Conservation (phyloP, 2,329 filamentous ascomycete genomes). For the Trichoderma atroviride region DNA sequence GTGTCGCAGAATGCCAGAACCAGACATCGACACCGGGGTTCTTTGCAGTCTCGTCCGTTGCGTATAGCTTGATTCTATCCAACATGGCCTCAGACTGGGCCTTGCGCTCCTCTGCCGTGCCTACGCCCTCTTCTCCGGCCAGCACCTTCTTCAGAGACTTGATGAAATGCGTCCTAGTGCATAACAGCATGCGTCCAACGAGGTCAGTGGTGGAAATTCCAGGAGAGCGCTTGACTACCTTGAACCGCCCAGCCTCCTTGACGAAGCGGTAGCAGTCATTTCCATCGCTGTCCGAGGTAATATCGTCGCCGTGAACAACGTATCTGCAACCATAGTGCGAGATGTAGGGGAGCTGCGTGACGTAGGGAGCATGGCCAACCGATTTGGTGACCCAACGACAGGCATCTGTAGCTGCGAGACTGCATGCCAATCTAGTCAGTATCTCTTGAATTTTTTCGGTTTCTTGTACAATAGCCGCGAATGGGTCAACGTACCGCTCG, state of each 20-base stretch:
- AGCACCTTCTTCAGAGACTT: conserved; percentile 72
- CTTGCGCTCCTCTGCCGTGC: conserved; percentile 67
- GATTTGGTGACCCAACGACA: conserved; percentile 92
- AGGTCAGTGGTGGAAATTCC: conserved; percentile 97
- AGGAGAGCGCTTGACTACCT: conserved; percentile 93
- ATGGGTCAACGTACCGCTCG: conserved; percentile 65
- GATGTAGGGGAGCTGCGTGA: conserved; percentile 92
- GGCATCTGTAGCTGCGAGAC: conserved; percentile 85
- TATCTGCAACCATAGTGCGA: conserved; percentile 93
- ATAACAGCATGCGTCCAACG: conserved; percentile 96
- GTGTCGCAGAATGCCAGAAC: conserved; percentile 70
- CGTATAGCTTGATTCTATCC: conserved; percentile 80
- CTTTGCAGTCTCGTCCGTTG: conserved; percentile 80
- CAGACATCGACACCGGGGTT: conserved; percentile 81
- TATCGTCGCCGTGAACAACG: conserved; percentile 95
- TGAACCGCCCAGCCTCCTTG: conserved; percentile 90
- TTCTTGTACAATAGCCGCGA: neutral
- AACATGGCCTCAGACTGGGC: conserved; percentile 68
- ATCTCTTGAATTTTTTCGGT: neutral
- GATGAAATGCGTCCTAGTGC: conserved; percentile 93
- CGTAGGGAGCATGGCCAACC: conserved; percentile 86
- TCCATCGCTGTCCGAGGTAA: conserved; percentile 89
- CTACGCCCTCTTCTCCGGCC: conserved; percentile 71
- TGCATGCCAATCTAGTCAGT: conserved; percentile 41
- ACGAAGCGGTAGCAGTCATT: conserved; percentile 98